Percentiles rank a stretch among this genome's conserved stretches.
Conservation (phyloP, 2,329 filamentous ascomycete genomes). For the Dryadomyces quercus-mongolicae region DNA sequence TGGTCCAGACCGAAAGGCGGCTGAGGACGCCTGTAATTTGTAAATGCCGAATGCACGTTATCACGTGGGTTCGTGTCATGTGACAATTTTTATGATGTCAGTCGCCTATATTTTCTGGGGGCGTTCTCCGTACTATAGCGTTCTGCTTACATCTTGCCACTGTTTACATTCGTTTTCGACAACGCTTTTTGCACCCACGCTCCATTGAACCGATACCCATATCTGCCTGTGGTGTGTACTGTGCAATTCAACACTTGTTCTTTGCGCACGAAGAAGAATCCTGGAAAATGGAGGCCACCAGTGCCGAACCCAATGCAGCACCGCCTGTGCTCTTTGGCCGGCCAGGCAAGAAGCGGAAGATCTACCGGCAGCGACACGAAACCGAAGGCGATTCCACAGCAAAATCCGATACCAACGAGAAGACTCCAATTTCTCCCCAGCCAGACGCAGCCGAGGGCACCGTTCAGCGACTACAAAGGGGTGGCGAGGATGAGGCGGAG, state of each 20-base stretch:
- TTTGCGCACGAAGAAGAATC: neutral
- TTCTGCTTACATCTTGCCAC: no score
- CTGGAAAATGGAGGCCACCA: neutral
- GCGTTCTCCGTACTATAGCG: no score
- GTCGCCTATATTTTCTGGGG: neutral
- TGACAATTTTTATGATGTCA: neutral
- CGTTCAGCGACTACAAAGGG: neutral
- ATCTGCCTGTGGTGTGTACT: neutral
- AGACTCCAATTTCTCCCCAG: neutral
- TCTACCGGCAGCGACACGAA: constrained; percentile 36
- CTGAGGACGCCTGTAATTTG: neutral
- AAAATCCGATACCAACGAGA: neutral
- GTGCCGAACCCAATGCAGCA: constrained; percentile 10
- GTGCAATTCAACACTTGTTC: neutral
- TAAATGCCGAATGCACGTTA: neutral
- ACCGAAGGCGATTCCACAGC: neutral
- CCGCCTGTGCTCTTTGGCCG: constrained; percentile 37
- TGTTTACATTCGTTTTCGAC: neutral
- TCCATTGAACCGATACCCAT: neutral
- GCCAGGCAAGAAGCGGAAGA: constrained; percentile 46
- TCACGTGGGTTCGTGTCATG: neutral
- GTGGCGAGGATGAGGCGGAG: neutral
- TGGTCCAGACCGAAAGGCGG: no score
- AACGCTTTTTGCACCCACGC: neutral
- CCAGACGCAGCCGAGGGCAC: neutral